Evolutionary conservation across 2,329 filamentous ascomycete genomes (phyloP).

Genomic region (Pseudogymnoascus sp.): DNA sequence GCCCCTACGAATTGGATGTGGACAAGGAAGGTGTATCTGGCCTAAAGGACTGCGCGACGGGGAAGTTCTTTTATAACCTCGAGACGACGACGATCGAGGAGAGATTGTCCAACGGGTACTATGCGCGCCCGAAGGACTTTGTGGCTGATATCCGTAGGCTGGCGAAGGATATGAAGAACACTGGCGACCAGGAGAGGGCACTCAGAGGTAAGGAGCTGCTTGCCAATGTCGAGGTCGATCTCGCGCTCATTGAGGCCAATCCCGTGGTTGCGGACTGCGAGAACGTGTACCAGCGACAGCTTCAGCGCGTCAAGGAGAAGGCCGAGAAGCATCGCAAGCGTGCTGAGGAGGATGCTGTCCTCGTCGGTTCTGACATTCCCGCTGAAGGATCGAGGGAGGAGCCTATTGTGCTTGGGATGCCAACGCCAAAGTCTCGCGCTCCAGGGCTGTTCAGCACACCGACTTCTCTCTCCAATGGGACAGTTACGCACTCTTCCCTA

Average conservation of each 20-base stretch:
- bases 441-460: slow-evolving; percentile 31
- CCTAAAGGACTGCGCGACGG: slow-evolving; percentile 64
- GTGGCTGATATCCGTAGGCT: slow-evolving; percentile 78
- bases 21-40: slow-evolving; percentile 75
- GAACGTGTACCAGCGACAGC: slow-evolving; percentile 66
- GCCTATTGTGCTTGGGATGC: slow-evolving; percentile 54
- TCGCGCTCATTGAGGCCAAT: slow-evolving; percentile 65
- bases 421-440: slow-evolving; percentile 45
- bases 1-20: slow-evolving; percentile 72
- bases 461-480: slow-evolving; percentile 54
- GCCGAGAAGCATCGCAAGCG: slow-evolving; percentile 54
- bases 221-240: slow-evolving; percentile 90
- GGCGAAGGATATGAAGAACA: slow-evolving; percentile 73
- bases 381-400: background rate
- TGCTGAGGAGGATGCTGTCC: slow-evolving; percentile 15
- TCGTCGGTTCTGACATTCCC: slow-evolving; percentile 11
- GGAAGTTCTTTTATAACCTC: slow-evolving; percentile 91
- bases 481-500: slow-evolving; percentile 33
- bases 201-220: slow-evolving; percentile 87
- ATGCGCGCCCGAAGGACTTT: slow-evolving; percentile 85
- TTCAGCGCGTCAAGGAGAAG: slow-evolving; percentile 53
- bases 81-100: slow-evolving; percentile 92
- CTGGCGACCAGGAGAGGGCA: slow-evolving; percentile 74
- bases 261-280: slow-evolving; percentile 71
- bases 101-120: slow-evolving; percentile 93